These are phyloP conservation scores for Podospora comata DNA, from an alignment of 495 filamentous ascomycete species.

Conservation along the genomic window DNA sequence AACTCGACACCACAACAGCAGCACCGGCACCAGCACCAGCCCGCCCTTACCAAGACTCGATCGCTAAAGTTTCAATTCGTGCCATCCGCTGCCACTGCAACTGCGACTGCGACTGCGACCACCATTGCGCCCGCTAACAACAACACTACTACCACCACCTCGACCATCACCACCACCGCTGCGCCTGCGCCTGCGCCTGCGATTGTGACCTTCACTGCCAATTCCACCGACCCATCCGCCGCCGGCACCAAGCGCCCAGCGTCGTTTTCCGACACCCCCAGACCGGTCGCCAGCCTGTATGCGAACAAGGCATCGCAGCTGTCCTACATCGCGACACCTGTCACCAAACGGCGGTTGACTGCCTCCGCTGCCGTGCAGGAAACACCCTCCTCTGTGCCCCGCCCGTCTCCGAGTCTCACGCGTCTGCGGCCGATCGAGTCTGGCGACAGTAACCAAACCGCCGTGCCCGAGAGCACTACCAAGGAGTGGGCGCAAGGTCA, in stretches of 20 bases:
- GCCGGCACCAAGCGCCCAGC: conserved; percentile 37
- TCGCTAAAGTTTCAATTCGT: conserved; percentile 17
- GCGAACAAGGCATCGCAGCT: conserved; percentile 18
- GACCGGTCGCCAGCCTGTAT: conserved; percentile 24
- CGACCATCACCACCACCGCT: conserved; percentile 16
- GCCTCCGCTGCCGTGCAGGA: conserved; percentile 19
- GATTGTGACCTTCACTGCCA: neutral
- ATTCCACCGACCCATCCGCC: conserved; percentile 17
- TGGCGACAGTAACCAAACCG: conserved; percentile 22
- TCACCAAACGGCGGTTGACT: conserved; percentile 28
- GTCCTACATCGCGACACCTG: conserved; percentile 26
- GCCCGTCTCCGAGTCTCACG: conserved; percentile 16
- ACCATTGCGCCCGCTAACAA: neutral
- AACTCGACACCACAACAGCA: neutral
- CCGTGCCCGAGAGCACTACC: conserved; percentile 19
- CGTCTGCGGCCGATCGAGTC: conserved; percentile 17
- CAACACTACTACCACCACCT: conserved; percentile 11
- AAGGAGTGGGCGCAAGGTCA: conserved; percentile 39
- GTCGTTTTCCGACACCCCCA: conserved; percentile 38
- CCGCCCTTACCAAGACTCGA: conserved; percentile 10
- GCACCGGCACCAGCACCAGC: conserved; percentile 3
- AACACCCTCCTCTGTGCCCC: conserved; percentile 13
- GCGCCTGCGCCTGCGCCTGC: conserved; percentile 3
- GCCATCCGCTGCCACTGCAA: conserved; percentile 3
- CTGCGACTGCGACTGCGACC: conserved; percentile 8